These are phyloP conservation scores for Ilyonectria mors-panacis DNA, from an alignment of 2,329 filamentous ascomycete genomes.

Conservation along the genomic window DNA sequence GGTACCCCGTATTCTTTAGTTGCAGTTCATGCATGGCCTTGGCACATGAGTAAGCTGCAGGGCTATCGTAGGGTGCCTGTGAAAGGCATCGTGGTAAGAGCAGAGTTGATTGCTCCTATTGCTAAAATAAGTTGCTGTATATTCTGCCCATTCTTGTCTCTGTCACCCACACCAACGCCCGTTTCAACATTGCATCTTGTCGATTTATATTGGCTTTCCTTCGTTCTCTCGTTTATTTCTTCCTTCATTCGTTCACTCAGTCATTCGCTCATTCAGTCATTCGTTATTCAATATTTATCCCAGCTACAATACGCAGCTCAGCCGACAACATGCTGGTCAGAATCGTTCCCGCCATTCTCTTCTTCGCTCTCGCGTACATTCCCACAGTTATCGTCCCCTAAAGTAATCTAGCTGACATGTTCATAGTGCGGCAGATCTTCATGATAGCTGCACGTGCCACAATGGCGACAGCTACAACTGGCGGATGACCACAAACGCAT, in stretches of 20 bases:
- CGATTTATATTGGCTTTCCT: slow-evolving; percentile 18
- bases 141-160: neutral
- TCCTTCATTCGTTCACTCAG: neutral
- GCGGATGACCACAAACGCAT: slow-evolving; percentile 39
- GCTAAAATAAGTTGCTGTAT: slow-evolving; percentile 6
- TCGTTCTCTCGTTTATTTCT: slow-evolving; percentile 23
- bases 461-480: slow-evolving; percentile 42
- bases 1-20: neutral
- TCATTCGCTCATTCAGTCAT: neutral
- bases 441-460: slow-evolving; percentile 38
- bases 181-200: slow-evolving; percentile 3
- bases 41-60: neutral
- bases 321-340: slow-evolving; percentile 37
- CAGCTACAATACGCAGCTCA: neutral
- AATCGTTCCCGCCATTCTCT: slow-evolving; percentile 28
- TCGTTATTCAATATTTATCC: neutral
- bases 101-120: neutral
- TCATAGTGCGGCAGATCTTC: slow-evolving; percentile 34
- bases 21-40: neutral
- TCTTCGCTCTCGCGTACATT: slow-evolving; percentile 36
- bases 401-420: neutral
- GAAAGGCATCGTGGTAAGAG: neutral
- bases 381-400: rapidly evolving
- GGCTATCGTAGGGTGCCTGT: neutral
- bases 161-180: neutral